Evolutionary conservation across 2,329 filamentous ascomycete species (phyloP).

Genomic region (Fusarium zealandicum): DNA sequence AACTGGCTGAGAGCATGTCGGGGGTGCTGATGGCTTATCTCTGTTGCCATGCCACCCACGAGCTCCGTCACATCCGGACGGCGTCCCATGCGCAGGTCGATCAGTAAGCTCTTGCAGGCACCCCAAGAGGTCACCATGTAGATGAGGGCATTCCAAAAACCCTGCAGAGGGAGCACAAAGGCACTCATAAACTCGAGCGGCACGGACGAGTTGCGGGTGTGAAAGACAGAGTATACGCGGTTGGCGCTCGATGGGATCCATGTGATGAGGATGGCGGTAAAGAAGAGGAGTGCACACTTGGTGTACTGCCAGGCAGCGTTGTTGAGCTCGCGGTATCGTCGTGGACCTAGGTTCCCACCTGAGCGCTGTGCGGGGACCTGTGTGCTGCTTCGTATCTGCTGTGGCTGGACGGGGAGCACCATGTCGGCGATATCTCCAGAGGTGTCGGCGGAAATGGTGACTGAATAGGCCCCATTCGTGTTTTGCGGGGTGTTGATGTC

Average conservation of each 20-base stretch:
- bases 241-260: conserved; percentile 83
- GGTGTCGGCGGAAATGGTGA: conserved; percentile 55
- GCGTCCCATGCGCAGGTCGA: conserved; percentile 46
- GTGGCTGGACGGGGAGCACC: conserved; percentile 39
- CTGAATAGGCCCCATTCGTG: conserved; percentile 53
- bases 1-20: conserved; percentile 43
- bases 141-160: conserved; percentile 84
- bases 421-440: conserved; percentile 35
- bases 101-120: conserved; percentile 61
- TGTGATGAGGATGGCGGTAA: conserved; percentile 73
- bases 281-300: conserved; percentile 75
- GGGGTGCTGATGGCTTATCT: conserved; percentile 21
- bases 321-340: conserved; percentile 60
- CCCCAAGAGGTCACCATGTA: conserved; percentile 75
- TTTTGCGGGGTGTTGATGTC: conserved; percentile 20
- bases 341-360: conserved; percentile 43
- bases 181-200: conserved; percentile 74
- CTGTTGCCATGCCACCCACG: conserved; percentile 35
- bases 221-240: conserved; percentile 72
- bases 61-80: conserved; percentile 47
- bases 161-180: conserved; percentile 80
- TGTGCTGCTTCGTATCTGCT: conserved; percentile 15
- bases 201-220: conserved; percentile 60
- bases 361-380: conserved; percentile 27
- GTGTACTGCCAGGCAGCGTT: conserved; percentile 74